Base-by-base conservation (phyloP, 345 rosid genomes). In the Gossypium sturtianum region DNA sequence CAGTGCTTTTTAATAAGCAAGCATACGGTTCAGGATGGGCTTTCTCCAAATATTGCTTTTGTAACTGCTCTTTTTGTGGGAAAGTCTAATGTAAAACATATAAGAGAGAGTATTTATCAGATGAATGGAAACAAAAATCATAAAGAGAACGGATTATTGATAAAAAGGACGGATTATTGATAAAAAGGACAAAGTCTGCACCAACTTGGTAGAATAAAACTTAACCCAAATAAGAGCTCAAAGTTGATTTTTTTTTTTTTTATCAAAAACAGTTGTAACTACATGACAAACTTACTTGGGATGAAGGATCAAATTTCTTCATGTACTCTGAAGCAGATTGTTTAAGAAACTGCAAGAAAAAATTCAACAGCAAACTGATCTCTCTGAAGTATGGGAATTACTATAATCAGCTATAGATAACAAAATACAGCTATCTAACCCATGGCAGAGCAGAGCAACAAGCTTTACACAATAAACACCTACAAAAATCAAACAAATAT, bases 251-350 rank as follows among this genome's bases (percentile, higher is more conserved):
- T 56, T 22, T 22, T 22, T 22, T 22, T 52, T 9, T 12, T 43
- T 1, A 57, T 41, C 0, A 3, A 43, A 8, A 53, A 57, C 12
- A 10, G 34, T 16, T 47, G 54, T 12, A 54, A 22, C 13, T 34
- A 38, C 52, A 23, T 17, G 8, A 48, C 2, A 1, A 23, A 84
- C 97, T 88, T 88, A 96, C 99, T 79, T 87, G 90, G 22, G 82
- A 79, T 19, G 92, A 89, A 81, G 93, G 86, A 85, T 93, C 98
- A 84, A 93, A 90, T 68, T 75, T 79, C 78, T 87, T 86, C 73
- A 83, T 84, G 72, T 86, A 91, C 80, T 88, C 87, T 71, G 79
- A 87, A 69, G 90, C 89, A 74, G 99, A 82, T 74, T 77, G 89
- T 79, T 88, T 89, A 78, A 93, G 88, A 81, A 95, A 84, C 99